These are phyloP conservation scores for Alternaria infectoria DNA, from an alignment of 2,329 filamentous ascomycete species.

Conservation along the genomic window DNA sequence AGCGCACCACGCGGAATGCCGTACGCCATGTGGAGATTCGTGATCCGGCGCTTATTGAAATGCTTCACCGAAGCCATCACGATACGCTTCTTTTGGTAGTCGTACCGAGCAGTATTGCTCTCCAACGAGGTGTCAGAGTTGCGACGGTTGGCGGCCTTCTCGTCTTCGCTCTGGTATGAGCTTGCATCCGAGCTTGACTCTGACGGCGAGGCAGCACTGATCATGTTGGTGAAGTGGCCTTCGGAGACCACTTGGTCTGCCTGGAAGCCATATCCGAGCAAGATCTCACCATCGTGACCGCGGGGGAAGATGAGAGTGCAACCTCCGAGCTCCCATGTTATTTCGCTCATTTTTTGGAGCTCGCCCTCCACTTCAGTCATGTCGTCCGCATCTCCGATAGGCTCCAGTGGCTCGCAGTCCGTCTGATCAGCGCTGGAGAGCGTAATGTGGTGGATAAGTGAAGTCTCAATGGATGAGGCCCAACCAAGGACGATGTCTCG, in stretches of 20 bases:
- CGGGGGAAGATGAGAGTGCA: background rate
- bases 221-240: background rate
- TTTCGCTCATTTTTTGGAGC: background rate
- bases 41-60: background rate
- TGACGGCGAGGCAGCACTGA: background rate
- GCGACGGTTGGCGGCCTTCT: background rate
- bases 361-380: background rate
- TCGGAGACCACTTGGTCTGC: background rate
- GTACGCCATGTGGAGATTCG: background rate
- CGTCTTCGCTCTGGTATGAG: background rate
- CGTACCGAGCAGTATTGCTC: background rate
- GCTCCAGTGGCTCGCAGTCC: background rate
- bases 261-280: background rate
- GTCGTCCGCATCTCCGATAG: background rate
- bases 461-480: background rate
- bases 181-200: background rate
- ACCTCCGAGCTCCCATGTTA: background rate
- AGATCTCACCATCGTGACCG: background rate
- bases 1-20: background rate
- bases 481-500: background rate
- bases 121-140: background rate
- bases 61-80: background rate
- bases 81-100: background rate
- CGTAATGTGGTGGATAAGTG: rapidly evolving
- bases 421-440: background rate